phyloP scores from a whole-genome alignment of 345 rosid genomes.

The Rhodamnia argentea region DNA sequence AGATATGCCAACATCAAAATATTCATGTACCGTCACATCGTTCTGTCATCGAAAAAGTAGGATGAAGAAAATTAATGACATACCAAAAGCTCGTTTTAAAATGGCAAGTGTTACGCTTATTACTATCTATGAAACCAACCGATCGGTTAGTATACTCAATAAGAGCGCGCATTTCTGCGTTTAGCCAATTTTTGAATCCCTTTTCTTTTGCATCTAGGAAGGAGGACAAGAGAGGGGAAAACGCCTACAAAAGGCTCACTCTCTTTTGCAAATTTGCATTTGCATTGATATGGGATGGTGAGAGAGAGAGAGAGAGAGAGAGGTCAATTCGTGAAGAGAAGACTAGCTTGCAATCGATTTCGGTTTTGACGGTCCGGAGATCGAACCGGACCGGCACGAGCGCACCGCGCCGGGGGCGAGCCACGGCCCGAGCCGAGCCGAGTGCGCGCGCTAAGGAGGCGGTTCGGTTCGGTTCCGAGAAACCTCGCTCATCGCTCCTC shows the following conservation, averaged over 20 bases:
- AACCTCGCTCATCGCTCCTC: background rate
- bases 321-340: background rate
- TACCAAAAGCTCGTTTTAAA: background rate
- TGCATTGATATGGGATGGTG: background rate
- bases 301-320: background rate
- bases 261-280: background rate
- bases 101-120: background rate
- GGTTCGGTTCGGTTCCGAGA: background rate
- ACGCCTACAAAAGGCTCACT: background rate
- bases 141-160: background rate
- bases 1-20: background rate
- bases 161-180: background rate
- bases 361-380: background rate
- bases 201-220: background rate
- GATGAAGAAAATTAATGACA: background rate
- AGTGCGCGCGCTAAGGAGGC: background rate
- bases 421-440: background rate
- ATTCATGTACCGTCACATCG: background rate
- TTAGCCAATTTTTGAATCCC: background rate
- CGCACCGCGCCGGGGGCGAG: background rate
- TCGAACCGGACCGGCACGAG: background rate
- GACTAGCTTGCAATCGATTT: background rate
- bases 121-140: background rate
- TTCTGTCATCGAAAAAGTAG: background rate
- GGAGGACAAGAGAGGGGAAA: background rate